Evolutionary conservation across 1,284 basidiomycete species (phyloP).

Genomic region (Apiotrichum siamense): DNA sequence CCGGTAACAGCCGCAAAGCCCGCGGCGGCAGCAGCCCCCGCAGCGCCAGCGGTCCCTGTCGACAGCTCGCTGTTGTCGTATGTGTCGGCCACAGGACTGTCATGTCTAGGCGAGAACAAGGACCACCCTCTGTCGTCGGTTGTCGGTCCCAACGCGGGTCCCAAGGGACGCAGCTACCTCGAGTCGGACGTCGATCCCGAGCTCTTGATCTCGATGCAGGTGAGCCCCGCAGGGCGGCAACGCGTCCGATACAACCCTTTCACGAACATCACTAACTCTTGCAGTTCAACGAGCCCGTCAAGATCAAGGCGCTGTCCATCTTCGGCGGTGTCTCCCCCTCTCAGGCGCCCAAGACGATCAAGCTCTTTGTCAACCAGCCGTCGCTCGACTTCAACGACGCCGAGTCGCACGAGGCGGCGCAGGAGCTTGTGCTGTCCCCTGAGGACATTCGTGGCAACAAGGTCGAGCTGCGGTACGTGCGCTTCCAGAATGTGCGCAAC

Average conservation of each 20-base stretch:
- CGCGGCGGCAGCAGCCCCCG: neutral
- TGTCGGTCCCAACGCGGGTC: conserved; percentile 50
- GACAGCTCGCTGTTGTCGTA: conserved; percentile 36
- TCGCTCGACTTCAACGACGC: conserved; percentile 59
- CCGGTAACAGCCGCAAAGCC: conserved; percentile 12
- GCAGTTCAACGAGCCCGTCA: conserved; percentile 73
- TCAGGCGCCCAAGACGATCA: conserved; percentile 60
- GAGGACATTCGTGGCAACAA: conserved; percentile 53
- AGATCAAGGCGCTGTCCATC: conserved; percentile 63
- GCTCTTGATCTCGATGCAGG: conserved; percentile 64
- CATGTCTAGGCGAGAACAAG: conserved; percentile 68
- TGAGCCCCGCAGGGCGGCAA: conserved; percentile 41
- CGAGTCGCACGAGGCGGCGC: conserved; percentile 40
- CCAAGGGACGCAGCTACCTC: conserved; percentile 56
- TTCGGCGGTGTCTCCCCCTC: conserved; percentile 50
- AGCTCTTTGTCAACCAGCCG: conserved; percentile 60
- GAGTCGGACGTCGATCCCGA: conserved; percentile 70
- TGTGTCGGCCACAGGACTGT: conserved; percentile 48
- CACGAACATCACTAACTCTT: conserved; percentile 1
- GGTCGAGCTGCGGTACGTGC: conserved; percentile 63
- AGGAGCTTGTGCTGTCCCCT: conserved; percentile 44
- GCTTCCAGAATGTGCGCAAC: conserved; percentile 70
- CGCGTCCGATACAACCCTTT: neutral
- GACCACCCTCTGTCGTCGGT: conserved; percentile 60
- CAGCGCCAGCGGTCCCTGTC: conserved; percentile 11